Evolutionary conservation across 768 basidiomycete species (phyloP).

Genomic region (Melanogaster broomeanus): DNA sequence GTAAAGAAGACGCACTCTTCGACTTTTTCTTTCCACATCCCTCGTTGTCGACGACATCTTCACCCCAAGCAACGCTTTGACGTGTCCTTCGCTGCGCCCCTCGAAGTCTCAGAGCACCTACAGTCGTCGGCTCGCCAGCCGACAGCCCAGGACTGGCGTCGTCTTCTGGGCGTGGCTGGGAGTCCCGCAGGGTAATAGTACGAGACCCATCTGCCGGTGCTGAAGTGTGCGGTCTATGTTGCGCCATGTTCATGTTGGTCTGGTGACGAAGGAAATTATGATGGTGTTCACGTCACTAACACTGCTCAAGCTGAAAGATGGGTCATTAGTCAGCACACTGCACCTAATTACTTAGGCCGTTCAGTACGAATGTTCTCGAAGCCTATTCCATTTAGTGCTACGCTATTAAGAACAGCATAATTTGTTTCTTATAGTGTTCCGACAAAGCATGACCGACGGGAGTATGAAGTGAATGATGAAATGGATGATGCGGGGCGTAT

Average conservation of each 20-base stretch:
- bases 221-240: conserved; percentile 37
- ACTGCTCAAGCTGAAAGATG: no score
- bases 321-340: conserved; percentile 22
- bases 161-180: conserved; percentile 33
- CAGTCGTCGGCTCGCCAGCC: conserved; percentile 20
- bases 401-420: conserved; percentile 19
- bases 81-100: conserved; percentile 47
- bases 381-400: conserved; percentile 14
- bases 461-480: conserved; percentile 7
- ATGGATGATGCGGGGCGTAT: conserved; percentile 20
- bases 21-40: conserved; percentile 87
- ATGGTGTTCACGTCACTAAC: background rate
- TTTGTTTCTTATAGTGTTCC: conserved; percentile 22
- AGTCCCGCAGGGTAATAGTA: conserved; percentile 48
- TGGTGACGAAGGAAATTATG: background rate
- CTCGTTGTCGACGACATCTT: conserved; percentile 90
- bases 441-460: conserved; percentile 16
- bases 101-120: conserved; percentile 62
- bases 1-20: conserved; percentile 66
- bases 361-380: conserved; percentile 1
- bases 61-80: conserved; percentile 77
- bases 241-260: conserved; percentile 19
- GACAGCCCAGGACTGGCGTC: conserved; percentile 23
- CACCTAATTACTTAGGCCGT: no score
- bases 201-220: conserved; percentile 54